Conservation (phyloP, 345 rosid genomes). For the Draba incana region DNA sequence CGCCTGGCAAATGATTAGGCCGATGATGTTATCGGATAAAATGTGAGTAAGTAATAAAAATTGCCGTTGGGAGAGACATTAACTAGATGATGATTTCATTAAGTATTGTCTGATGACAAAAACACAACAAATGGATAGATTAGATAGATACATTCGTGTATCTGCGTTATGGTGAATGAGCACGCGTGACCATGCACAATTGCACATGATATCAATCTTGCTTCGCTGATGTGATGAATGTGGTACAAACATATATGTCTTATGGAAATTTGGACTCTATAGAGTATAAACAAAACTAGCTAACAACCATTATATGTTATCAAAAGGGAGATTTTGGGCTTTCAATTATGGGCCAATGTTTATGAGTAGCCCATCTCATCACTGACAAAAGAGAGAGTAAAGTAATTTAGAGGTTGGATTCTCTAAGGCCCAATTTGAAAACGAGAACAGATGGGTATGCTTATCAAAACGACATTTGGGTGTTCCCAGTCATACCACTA, state of each 20-base stretch:
- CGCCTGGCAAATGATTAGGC: not conserved
- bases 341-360: not conserved
- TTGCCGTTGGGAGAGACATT: constrained; percentile 7
- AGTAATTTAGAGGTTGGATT: not conserved
- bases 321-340: not conserved
- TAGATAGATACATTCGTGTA: no score
- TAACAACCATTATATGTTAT: no score
- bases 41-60: constrained; percentile 19
- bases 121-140: not conserved
- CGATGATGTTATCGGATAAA: constrained; percentile 5
- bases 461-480: not conserved
- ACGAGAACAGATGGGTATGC: no score
- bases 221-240: not conserved
- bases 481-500: constrained; percentile 69
- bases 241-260: not conserved
- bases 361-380: not conserved
- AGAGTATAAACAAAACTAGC: no score
- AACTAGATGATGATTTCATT: no score
- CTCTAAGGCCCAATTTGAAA: not conserved
- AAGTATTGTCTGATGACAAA: not conserved
- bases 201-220: no score
- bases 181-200: no score
- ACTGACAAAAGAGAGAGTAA: not conserved
- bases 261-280: not conserved
- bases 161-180: no score